Evolutionary conservation across 1,284 basidiomycete genomes (phyloP), one percentile per base, ranked within the genome.

Genomic region (Rhizoctonia solani): DNA sequence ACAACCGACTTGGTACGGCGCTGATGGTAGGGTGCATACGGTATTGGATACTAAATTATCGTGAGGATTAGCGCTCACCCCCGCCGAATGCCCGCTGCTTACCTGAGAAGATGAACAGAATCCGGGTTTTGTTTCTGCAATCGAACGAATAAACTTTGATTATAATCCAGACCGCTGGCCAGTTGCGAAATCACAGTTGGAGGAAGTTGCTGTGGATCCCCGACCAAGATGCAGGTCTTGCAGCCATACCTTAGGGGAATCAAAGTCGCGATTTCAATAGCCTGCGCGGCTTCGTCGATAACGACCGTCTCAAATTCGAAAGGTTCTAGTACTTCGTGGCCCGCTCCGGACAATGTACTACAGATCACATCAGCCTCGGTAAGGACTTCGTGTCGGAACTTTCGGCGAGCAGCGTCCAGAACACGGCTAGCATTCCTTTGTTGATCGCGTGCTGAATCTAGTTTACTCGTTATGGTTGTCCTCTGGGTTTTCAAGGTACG

Each of bases 1-100:
- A 99, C 0, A 95, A 79, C 59, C 82, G 83, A 70, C 95, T 98
- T 0, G 97, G 97, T 30, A 99, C 84, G 54, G 81, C 81, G 71
- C 93, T 96, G 75, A 99, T 99, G 68, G 92, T 87, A 0, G 97
- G 96, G 76, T 99, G 95, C 97, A 99, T 99, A 75, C 97, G 96
- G 76, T 99, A 99, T 79, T 99, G 97, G 53, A 99, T 99, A 72
- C 92, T 95, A 69, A 16, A 41, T 29, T 32, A 44, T 16, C n/a
- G n/a, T n/a, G n/a, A n/a, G n/a, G n/a, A n/a, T n/a, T n/a, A n/a
- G n/a, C n/a, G n/a, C n/a, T n/a, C n/a, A n/a, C n/a, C n/a, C n/a
- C n/a, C n/a, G n/a, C 66, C 44, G 32, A 41, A 19, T 55, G 41
- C 70, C 49, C 67, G 56, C 50, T 21, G 70, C 81, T 70, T 72